phyloP scores from a whole-genome alignment of 2,329 filamentous ascomycete species.

The Blastomyces parvus region DNA sequence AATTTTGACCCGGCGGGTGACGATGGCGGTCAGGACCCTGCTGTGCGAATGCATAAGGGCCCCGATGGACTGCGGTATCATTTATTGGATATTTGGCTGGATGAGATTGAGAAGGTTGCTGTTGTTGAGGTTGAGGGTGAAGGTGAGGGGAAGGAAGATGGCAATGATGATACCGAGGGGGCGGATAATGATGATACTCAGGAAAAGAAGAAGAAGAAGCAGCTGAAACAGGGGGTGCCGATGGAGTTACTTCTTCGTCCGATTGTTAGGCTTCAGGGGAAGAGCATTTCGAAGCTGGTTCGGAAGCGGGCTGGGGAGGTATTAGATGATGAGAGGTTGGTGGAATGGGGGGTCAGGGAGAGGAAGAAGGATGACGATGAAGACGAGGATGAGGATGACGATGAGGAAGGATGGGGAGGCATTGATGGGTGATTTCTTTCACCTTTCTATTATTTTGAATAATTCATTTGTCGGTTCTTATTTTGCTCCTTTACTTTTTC shows the following conservation, averaged over 20 bases:
- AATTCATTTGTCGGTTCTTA: not conserved
- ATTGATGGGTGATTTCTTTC: slow-evolving; percentile 47
- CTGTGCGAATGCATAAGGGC: slow-evolving; percentile 43
- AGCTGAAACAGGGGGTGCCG: slow-evolving; percentile 30
- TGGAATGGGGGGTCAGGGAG: slow-evolving; percentile 45
- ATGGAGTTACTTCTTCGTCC: slow-evolving; percentile 37
- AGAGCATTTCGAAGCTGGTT: slow-evolving; percentile 60
- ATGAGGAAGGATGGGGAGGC: slow-evolving; percentile 56
- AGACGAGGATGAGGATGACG: slow-evolving; percentile 29
- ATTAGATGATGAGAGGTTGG: slow-evolving; percentile 63
- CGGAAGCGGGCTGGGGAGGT: slow-evolving; percentile 60
- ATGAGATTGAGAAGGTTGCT: slow-evolving; percentile 69
- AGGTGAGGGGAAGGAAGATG: slow-evolving; percentile 21
- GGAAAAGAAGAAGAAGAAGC: slow-evolving; percentile 17
- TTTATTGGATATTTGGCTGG: slow-evolving; percentile 80
- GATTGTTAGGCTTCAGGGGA: slow-evolving; percentile 36
- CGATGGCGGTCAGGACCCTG: slow-evolving; percentile 16
- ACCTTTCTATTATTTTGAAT: not conserved
- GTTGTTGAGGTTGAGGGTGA: slow-evolving; percentile 26
- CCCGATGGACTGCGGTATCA: slow-evolving; percentile 82
- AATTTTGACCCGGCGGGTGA: slow-evolving; percentile 25
- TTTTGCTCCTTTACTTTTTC: not conserved
- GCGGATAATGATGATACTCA: not conserved
- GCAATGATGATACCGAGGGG: not conserved
- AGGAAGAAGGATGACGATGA: slow-evolving; percentile 35